Percentiles rank a stretch among this genome's conserved stretches.
These are phyloP conservation scores for Sungouiella thailandica DNA, from an alignment of 805 yeast species.

Conservation along the genomic window DNA sequence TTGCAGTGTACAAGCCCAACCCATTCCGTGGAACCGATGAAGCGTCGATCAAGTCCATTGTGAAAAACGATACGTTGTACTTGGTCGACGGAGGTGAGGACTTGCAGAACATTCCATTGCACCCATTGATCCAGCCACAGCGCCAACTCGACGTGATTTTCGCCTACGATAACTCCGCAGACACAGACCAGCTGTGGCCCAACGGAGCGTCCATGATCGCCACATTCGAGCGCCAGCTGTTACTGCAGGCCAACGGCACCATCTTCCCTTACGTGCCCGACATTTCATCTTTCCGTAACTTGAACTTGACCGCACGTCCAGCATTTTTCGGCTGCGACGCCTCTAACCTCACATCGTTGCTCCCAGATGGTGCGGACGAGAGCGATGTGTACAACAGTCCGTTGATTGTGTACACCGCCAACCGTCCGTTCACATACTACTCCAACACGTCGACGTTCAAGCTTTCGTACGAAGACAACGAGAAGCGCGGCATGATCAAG, in stretches of 20 bases:
- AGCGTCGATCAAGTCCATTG: slow-evolving; percentile 16
- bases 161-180: slow-evolving; percentile 35
- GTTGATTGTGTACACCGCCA: slow-evolving; percentile 26
- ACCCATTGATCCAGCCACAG: slow-evolving; percentile 34
- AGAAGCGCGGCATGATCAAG: slow-evolving; percentile 20
- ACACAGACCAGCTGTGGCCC: slow-evolving; percentile 36
- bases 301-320: slow-evolving; percentile 19
- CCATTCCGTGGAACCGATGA: slow-evolving; percentile 26
- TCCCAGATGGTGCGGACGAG: slow-evolving; percentile 9
- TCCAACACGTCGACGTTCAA: slow-evolving; percentile 26
- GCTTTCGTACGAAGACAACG: slow-evolving; percentile 20
- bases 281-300: slow-evolving; percentile 14
- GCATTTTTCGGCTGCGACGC: slow-evolving; percentile 27
- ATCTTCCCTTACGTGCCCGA: slow-evolving; percentile 25
- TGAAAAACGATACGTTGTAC: slow-evolving; percentile 26
- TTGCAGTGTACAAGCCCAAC: slow-evolving; percentile 37
- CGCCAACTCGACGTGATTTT: slow-evolving; percentile 37
- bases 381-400: slow-evolving; percentile 16
- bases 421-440: slow-evolving; percentile 24
- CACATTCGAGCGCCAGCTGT: slow-evolving; percentile 28
- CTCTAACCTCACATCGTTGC: slow-evolving; percentile 17
- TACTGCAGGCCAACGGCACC: slow-evolving; percentile 20
- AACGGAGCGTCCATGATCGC: slow-evolving; percentile 36
- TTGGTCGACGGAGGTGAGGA: slow-evolving; percentile 44
- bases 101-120: slow-evolving; percentile 36